Percentiles rank a stretch among this genome's conserved stretches.
Evolutionary conservation across 208 protist species (phyloP).

Genomic region (Trypanosoma congolense): DNA sequence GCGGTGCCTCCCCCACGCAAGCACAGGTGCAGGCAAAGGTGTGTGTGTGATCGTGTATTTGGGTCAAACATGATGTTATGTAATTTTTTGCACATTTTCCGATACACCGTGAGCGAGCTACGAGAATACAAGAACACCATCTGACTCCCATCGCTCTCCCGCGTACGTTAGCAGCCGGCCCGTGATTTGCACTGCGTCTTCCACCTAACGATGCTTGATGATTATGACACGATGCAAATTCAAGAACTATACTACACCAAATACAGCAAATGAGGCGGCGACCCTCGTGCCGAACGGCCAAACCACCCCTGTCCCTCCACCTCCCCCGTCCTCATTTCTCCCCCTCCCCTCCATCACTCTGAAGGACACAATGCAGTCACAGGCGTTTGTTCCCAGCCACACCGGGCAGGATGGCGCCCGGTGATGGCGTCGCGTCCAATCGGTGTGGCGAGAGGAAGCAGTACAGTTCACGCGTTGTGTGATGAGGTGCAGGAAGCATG

Average conservation of each 20-base stretch:
- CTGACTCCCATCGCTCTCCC: conserved; percentile 1
- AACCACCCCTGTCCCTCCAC: too few species aligned
- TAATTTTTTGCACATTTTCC: conserved; percentile 16
- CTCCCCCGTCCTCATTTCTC: too few species aligned
- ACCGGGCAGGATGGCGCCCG: conserved; percentile 4
- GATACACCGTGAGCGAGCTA: conserved; percentile 15
- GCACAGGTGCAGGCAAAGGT: too few species aligned
- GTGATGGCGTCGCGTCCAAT: conserved; percentile 1
- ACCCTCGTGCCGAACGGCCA: too few species aligned
- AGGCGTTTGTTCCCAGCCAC: background rate
- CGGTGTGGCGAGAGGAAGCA: background rate
- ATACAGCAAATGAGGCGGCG: background rate
- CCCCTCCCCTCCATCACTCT: too few species aligned
- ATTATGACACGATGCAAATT: conserved; percentile 11
- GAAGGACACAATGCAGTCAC: background rate
- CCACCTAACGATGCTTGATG: conserved; percentile 11
- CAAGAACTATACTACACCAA: conserved; percentile 13
- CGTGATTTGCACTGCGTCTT: conserved; percentile 5
- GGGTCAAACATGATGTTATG: conserved; percentile 8
- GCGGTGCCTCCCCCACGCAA: conserved; percentile 8
- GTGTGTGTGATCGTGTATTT: background rate
- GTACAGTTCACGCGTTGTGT: background rate
- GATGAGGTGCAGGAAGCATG: background rate
- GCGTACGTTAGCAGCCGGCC: background rate
- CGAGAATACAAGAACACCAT: conserved; percentile 2